Base-by-base conservation (phyloP, 1,284 basidiomycete genomes). In the Cryptococcus deneoformans region DNA sequence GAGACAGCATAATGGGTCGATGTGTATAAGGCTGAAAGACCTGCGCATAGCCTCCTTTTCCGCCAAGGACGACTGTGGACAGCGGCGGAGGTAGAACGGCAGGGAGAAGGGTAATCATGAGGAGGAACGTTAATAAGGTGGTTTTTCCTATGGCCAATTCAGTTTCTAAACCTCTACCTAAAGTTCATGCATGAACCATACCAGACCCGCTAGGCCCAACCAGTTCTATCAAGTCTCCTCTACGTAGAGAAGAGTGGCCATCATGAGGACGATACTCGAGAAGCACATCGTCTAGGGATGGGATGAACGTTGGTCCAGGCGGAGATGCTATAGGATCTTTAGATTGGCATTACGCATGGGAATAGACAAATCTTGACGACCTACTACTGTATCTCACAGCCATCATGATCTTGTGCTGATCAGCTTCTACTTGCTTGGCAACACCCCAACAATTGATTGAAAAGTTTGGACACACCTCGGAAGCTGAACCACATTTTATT, bases 221-320 rank as follows among this genome's bases (percentile, higher is more conserved):
- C 9, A 77, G 14, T 57, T 77, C 76, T 2, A 77, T 45, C 34
- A 78, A 55, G 57, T 78, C 77, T n/a, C 76, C 77, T 44, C 74
- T 63, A 43, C 71, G 70, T 20, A 78, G 58, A 0, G 61, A 60
- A 3, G 76, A 76, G 1, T 61, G 60, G 10, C 65, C 70, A 0
- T 46, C 49, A 56, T 71, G 71, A 5, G 64, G 66, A 14, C 74
- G 61, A 5, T 64, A 62, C 0, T 61, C 51, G 1, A 66, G 53
- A 7, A 78, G 58, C 6, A 60, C 52, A 11, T 58, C 52, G 59
- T 78, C 77, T 2, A 78, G 67, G 11, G 62, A 50, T 8, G 66
- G 67, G 3, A 77, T 56, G 53, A 70, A 77, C 0, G 71, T 73
- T 5, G 72, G 73, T 5, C 77, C 77, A 0, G 70, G 71, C 0